A percentile compares a stretch with the other conserved stretches of the same genome.
Evolutionary conservation across 2,329 filamentous ascomycete species (phyloP).

Genomic region (Lachnellula suecica): DNA sequence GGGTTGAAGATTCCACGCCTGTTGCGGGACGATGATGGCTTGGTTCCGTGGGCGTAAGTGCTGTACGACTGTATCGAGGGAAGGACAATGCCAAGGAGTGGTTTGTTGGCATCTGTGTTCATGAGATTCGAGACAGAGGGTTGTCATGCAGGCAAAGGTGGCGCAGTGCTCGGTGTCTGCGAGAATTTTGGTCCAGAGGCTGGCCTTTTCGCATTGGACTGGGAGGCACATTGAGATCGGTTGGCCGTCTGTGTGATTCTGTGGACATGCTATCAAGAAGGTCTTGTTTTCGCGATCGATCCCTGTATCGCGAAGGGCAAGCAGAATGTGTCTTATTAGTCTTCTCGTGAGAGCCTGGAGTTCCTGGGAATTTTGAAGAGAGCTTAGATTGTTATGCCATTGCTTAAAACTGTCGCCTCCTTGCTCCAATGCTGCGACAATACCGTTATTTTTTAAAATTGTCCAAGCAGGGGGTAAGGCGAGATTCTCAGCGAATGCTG

Average conservation of each 20-base stretch:
- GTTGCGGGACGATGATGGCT: neutral
- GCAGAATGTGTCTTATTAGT: constrained; percentile 12
- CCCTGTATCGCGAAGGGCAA: constrained; percentile 13
- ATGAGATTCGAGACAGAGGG: constrained; percentile 10
- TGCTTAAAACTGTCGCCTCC: too few species aligned
- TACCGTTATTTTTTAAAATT: constrained; percentile 1
- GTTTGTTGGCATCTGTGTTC: neutral
- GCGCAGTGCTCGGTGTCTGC: constrained; percentile 20
- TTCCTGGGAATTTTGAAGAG: neutral
- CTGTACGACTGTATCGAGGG: constrained; percentile 8
- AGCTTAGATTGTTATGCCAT: constrained; percentile 6
- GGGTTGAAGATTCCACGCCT: constrained; percentile 5
- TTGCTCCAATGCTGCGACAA: neutral
- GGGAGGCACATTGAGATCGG: constrained; percentile 8
- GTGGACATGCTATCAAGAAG: constrained; percentile 10
- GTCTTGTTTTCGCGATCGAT: constrained; percentile 5
- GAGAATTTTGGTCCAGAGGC: constrained; percentile 17
- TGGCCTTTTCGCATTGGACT: constrained; percentile 13
- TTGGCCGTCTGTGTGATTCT: neutral
- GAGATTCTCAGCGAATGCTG: neutral
- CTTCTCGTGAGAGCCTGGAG: too few species aligned
- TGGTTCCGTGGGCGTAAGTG: constrained; percentile 4
- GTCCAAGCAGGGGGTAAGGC: constrained; percentile 4
- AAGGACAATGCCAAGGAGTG: constrained; percentile 6
- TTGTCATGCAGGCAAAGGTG: constrained; percentile 19